A percentile compares a stretch with the other conserved stretches of the same genome.
Conservation (phyloP, 148 eudicot species). For the Pouteria glomerata region DNA sequence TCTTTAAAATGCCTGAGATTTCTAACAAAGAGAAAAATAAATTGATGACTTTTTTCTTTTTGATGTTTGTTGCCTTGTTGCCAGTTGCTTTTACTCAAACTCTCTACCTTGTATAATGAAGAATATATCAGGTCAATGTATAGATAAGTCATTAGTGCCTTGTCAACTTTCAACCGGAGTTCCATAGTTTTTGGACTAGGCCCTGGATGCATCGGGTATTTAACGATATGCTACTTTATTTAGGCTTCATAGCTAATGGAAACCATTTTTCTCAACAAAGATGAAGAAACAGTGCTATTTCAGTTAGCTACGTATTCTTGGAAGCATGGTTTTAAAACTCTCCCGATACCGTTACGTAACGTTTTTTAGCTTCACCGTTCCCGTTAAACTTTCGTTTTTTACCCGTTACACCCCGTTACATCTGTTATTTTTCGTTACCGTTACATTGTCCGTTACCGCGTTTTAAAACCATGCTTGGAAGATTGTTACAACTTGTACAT, state of each 20-base stretch:
- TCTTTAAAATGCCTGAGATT: not conserved
- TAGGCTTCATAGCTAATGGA: not conserved
- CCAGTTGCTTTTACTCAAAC: not conserved
- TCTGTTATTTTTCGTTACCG: too few species aligned
- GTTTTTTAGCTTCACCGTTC: too few species aligned
- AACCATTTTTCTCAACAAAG: not conserved
- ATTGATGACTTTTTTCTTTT: not conserved
- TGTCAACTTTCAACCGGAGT: not conserved
- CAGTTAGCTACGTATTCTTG: too few species aligned
- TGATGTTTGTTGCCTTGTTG: too few species aligned
- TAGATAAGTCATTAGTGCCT: not conserved
- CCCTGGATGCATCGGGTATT: not conserved
- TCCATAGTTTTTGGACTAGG: not conserved
- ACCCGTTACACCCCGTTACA: too few species aligned
- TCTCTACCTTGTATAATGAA: not conserved
- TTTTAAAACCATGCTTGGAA: not conserved
- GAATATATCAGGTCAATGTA: not conserved
- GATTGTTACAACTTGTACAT: not conserved
- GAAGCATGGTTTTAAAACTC: too few species aligned
- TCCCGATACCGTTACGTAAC: too few species aligned
- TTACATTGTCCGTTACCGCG: not conserved
- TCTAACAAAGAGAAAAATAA: not conserved
- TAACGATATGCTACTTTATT: not conserved
- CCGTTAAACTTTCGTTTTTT: too few species aligned
- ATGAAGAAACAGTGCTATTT: too few species aligned